Percentiles rank a stretch among this genome's conserved stretches.
Conservation (phyloP, 2,329 filamentous ascomycete genomes). For the Rasamsonia emersonii region DNA sequence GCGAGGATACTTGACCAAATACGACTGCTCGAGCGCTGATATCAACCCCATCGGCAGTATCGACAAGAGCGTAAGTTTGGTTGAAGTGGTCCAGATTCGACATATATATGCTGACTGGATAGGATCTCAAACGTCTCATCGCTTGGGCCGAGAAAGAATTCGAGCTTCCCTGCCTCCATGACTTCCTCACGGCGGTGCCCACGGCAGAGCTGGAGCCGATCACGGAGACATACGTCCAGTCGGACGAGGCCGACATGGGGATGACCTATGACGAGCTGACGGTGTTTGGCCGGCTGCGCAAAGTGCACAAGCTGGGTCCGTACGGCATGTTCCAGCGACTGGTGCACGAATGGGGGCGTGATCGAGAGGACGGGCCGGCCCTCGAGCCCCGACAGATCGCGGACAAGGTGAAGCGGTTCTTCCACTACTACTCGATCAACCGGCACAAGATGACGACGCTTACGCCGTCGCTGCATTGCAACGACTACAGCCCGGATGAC, state of each 20-base stretch:
- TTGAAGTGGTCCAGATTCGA: too few species aligned
- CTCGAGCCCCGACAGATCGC: constrained; percentile 9
- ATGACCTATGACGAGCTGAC: constrained; percentile 47
- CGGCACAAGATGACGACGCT: constrained; percentile 10
- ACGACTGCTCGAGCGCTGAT: constrained; percentile 49
- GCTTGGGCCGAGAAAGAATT: constrained; percentile 53
- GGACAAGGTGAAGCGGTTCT: constrained; percentile 35
- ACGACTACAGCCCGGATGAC: constrained; percentile 42
- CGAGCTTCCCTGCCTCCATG: constrained; percentile 40
- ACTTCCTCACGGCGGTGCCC: constrained; percentile 55
- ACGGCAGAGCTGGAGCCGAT: constrained; percentile 59
- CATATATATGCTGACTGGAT: too few species aligned
- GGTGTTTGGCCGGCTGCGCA: constrained; percentile 39
- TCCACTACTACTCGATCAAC: constrained; percentile 12
- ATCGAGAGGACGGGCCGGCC: constrained; percentile 23
- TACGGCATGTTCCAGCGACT: constrained; percentile 46
- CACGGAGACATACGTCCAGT: constrained; percentile 35
- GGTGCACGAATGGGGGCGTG: constrained; percentile 38
- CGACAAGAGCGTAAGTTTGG: constrained; percentile 53
- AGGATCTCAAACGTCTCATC: constrained; percentile 64
- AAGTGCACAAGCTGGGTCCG: constrained; percentile 44
- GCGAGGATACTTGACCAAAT: constrained; percentile 52
- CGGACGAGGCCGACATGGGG: constrained; percentile 43
- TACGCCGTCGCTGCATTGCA: constrained; percentile 8
- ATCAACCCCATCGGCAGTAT: constrained; percentile 40